Evolutionary conservation across 139 green algal species (phyloP), one percentile per base, ranked within the genome.

Genomic region (Micractinium sp.): DNA sequence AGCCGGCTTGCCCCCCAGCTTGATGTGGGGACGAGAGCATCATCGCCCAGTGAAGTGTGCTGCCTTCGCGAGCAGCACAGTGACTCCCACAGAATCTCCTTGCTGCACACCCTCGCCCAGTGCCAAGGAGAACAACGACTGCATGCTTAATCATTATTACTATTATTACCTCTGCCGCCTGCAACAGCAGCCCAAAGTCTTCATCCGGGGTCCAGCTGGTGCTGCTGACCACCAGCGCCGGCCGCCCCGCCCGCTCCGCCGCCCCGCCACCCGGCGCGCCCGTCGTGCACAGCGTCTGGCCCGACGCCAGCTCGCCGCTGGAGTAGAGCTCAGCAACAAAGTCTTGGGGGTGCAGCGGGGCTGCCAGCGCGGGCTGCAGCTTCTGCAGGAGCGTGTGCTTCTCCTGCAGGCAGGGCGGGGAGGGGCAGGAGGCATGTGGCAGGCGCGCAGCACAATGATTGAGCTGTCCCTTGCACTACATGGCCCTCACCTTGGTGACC

Each of bases 151-250:
- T n/a, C n/a, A n/a, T n/a, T n/a, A n/a, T n/a, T n/a, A n/a, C n/a
- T n/a, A n/a, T n/a, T n/a, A n/a, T 93, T 77, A 87, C 47, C 53
- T 88, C n/a, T 1, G 91, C 91, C 0, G 93, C 98, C 25, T 95
- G 93, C 36, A 99, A 86, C 77, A 99, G 93, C 23, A 99, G 91
- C 23, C 90, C 93, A 92, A 99, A 99, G 92, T 99, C 98, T 90
- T 99, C 98, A 85, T 99, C 98, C 1, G 95, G 92, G 0, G 98
- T 99, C 98, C 98, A 99, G 89, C 95, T 98, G 25, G 98, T 99
- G 94, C 95, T 98, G 92, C 93, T 98, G 67, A 99, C 94, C 9
- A 99, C 89, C 4, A 99, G 19, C 19, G 94, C 96, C 0, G 97
- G 97, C 29, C 96, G 92, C 73, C 94, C 90, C 0, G 63, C 25